Percentiles rank a stretch among this genome's conserved stretches.
These are phyloP conservation scores for Adansonia gregorii DNA, from an alignment of 441 rosid species.

Conservation along the genomic window DNA sequence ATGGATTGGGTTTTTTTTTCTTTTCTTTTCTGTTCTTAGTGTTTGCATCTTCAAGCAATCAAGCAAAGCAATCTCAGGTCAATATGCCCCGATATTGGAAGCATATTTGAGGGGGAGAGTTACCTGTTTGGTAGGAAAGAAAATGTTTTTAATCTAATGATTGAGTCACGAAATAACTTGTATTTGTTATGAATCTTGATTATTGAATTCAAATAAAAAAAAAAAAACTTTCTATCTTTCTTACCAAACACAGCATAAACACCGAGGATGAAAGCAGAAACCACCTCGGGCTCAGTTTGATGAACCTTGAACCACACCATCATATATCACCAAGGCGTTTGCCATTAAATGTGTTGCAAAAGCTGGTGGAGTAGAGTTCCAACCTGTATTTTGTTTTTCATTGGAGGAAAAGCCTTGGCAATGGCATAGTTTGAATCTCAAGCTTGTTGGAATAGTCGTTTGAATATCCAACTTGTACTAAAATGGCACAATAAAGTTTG, in stretches of 20 bases:
- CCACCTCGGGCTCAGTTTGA: not conserved
- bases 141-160: not conserved
- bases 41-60: not conserved
- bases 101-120: constrained; percentile 33
- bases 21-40: not conserved
- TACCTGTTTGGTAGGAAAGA: not conserved
- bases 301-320: not conserved
- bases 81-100: constrained; percentile 34
- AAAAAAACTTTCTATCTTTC: not conserved
- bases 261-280: not conserved
- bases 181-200: not conserved
- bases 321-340: not conserved
- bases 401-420: no score
- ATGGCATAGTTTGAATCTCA: not conserved
- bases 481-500: not conserved
- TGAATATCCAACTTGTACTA: not conserved
- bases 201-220: no score
- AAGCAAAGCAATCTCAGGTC: not conserved
- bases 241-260: not conserved
- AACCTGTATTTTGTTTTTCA: not conserved
- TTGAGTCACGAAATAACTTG: not conserved
- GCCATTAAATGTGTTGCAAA: not conserved
- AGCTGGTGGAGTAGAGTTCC: constrained; percentile 3
- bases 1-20: not conserved
- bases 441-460: not conserved